Conservation (phyloP, 1,139 yeast genomes). For the Hyphopichia pseudoburtonii region DNA sequence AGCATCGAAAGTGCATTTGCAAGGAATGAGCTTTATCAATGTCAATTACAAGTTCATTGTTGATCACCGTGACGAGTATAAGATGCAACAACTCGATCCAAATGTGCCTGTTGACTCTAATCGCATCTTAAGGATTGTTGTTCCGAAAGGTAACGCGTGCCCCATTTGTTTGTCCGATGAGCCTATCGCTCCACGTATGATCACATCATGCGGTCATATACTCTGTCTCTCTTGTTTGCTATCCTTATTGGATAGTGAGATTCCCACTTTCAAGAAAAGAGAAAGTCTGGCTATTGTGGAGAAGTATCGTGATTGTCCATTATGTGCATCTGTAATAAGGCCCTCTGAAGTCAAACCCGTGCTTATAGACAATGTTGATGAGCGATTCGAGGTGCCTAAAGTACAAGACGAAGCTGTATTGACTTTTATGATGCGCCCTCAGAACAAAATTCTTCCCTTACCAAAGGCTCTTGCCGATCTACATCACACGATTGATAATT, state of each 20-base stretch:
- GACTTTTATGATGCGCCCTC: slow-evolving; percentile 71
- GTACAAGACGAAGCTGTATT: slow-evolving; percentile 60
- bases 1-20: slow-evolving; percentile 45
- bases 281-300: slow-evolving; percentile 43
- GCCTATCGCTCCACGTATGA: slow-evolving; percentile 92
- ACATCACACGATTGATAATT: slow-evolving; percentile 24
- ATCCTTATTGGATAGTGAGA: slow-evolving; percentile 64
- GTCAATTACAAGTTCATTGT: slow-evolving; percentile 84
- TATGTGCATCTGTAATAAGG: slow-evolving; percentile 71
- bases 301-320: slow-evolving; percentile 75
- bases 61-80: slow-evolving; percentile 56
- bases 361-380: slow-evolving; percentile 54
- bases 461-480: slow-evolving; percentile 48
- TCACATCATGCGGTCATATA: slow-evolving; percentile 85
- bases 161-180: slow-evolving; percentile 88
- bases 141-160: slow-evolving; percentile 75
- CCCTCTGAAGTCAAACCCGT: slow-evolving; percentile 70
- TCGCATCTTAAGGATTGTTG: slow-evolving; percentile 68
- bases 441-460: slow-evolving; percentile 58
- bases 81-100: slow-evolving; percentile 65
- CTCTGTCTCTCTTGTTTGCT: slow-evolving; percentile 82
- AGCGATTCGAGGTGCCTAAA: slow-evolving; percentile 59
- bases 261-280: slow-evolving; percentile 37
- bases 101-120: slow-evolving; percentile 66
- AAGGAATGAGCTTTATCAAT: slow-evolving; percentile 76